phyloP scores from a whole-genome alignment of 371 early-diverging fungal species.

The Nematocida sp. region DNA sequence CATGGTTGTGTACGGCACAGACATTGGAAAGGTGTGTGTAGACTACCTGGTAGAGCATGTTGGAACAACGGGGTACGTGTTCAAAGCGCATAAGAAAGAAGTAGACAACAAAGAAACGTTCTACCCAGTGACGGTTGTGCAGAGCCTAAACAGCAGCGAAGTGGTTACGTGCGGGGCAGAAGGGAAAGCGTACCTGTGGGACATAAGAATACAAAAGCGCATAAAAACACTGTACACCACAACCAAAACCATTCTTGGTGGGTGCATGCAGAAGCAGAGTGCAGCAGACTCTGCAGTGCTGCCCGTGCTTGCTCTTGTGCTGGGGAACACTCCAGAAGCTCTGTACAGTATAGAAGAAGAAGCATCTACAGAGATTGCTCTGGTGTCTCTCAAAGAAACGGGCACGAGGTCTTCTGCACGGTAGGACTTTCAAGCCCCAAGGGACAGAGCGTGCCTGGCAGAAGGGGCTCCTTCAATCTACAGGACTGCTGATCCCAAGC shows the following conservation, averaged over 20 bases:
- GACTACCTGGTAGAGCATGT: neutral
- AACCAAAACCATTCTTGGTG: constrained; percentile 7
- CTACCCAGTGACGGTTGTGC: constrained; percentile 38
- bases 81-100: constrained; percentile 40
- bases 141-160: neutral
- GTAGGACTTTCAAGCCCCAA: too few species aligned
- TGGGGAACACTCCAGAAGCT: too few species aligned
- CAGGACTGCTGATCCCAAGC: too few species aligned
- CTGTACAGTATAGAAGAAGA: neutral
- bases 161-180: constrained; percentile 34
- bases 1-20: constrained; percentile 8
- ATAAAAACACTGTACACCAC: constrained; percentile 13
- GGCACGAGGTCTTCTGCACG: too few species aligned
- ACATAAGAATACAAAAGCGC: constrained; percentile 5
- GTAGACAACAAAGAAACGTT: constrained; percentile 18
- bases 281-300: neutral
- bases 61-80: constrained; percentile 17
- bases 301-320: neutral
- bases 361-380: neutral
- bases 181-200: constrained; percentile 30
- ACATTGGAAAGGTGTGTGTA: constrained; percentile 28
- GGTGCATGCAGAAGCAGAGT: neutral
- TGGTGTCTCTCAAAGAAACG: too few species aligned
- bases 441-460: too few species aligned
- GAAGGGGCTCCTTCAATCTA: too few species aligned